Evolutionary conservation across 2,329 filamentous ascomycete species (phyloP).

Genomic region (Aspergillus cejpii): DNA sequence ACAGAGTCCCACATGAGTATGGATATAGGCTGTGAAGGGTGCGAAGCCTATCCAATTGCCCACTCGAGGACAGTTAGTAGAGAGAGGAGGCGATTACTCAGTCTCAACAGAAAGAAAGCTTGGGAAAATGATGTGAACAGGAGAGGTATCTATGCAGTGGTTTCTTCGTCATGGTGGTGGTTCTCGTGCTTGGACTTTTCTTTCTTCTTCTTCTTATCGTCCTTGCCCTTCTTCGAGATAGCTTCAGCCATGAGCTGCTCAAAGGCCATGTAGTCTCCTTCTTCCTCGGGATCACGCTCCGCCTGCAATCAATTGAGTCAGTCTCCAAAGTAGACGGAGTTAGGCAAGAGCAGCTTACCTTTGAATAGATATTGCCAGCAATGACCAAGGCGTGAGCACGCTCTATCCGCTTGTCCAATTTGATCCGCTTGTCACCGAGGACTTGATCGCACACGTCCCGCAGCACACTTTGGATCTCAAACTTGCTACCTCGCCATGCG

Average conservation of each 20-base stretch:
- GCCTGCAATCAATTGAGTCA: conserved; percentile 51
- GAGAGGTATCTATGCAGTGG: conserved; percentile 11
- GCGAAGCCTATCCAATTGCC: neutral
- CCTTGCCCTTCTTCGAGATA: conserved; percentile 82
- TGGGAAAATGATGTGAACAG: neutral
- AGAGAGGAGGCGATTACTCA: neutral
- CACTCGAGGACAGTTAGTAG: neutral
- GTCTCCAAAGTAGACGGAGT: too few species aligned
- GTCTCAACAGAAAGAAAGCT: conserved; percentile 1
- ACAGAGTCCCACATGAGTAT: too few species aligned
- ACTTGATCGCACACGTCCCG: conserved; percentile 90
- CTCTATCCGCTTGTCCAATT: conserved; percentile 78
- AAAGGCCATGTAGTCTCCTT: conserved; percentile 97
- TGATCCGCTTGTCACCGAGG: conserved; percentile 70
- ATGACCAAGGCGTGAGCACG: conserved; percentile 83
- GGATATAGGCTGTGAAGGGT: too few species aligned
- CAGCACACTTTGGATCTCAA: conserved; percentile 94
- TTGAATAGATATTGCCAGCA: conserved; percentile 80
- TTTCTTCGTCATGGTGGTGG: conserved; percentile 11
- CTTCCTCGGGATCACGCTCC: conserved; percentile 83
- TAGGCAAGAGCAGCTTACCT: conserved; percentile 59
- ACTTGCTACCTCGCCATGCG: conserved; percentile 92
- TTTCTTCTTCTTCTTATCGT: conserved; percentile 63
- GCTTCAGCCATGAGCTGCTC: conserved; percentile 97
- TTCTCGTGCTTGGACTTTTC: conserved; percentile 44